A percentile compares a stretch with the other conserved stretches of the same genome.
Evolutionary conservation across 139 green algal species (phyloP).

Genomic region (Chlorella sp.): DNA sequence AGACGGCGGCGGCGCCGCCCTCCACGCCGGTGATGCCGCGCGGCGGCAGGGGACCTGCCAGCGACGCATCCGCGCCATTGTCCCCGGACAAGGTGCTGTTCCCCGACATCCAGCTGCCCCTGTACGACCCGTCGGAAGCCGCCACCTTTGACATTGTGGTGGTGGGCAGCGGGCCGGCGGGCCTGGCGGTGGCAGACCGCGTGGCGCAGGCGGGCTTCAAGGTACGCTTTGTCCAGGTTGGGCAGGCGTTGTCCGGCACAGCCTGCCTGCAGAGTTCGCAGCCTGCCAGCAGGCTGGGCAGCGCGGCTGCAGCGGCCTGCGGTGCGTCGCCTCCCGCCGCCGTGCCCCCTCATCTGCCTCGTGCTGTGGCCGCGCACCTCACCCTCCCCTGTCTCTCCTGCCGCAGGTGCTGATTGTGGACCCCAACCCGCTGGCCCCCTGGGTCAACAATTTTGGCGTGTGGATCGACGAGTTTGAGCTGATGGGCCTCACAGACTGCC

Average conservation of each 20-base stretch:
- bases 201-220: slow-evolving; percentile 63
- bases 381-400: background rate
- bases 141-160: slow-evolving; percentile 87
- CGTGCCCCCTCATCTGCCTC: no score
- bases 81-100: slow-evolving; percentile 14
- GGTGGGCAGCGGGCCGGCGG: slow-evolving; percentile 89
- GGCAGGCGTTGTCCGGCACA: background rate
- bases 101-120: slow-evolving; percentile 32
- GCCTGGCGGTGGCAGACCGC: slow-evolving; percentile 77
- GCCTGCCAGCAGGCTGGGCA: no score
- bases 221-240: background rate
- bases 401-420: slow-evolving; percentile 34
- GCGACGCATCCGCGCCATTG: slow-evolving; percentile 7
- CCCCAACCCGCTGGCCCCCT: slow-evolving; percentile 55
- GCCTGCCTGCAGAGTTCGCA: no score
- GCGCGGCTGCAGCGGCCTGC: no score
- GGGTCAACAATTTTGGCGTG: slow-evolving; percentile 99
- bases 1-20: slow-evolving; percentile 11
- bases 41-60: slow-evolving; percentile 1
- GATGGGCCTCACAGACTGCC: slow-evolving; percentile 89
- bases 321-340: no score
- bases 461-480: slow-evolving; percentile 98
- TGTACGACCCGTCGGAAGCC: slow-evolving; percentile 13
- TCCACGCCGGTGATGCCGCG: slow-evolving; percentile 6
- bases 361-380: background rate